Conservation (phyloP, 306 rosid species). For the Quercus berberidifolia region DNA sequence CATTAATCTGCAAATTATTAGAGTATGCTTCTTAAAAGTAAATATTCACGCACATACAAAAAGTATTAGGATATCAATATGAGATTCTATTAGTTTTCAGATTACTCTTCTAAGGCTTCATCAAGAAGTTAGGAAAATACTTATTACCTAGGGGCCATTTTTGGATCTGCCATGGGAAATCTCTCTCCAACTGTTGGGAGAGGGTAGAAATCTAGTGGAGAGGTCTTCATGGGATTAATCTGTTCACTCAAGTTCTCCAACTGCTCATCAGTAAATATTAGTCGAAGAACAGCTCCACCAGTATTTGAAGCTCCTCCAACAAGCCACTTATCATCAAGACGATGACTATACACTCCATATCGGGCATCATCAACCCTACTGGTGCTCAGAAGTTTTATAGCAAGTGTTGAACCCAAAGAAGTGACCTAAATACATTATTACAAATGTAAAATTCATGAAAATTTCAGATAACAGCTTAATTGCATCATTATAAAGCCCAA, state of each 20-base stretch:
- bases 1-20: not conserved
- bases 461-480: not conserved
- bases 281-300: constrained; percentile 85
- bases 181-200: constrained; percentile 78
- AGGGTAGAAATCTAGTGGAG: constrained; percentile 80
- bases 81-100: not conserved
- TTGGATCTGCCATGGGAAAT: constrained; percentile 80
- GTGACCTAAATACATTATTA: constrained; percentile 57
- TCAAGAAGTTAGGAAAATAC: constrained; percentile 5
- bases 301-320: constrained; percentile 99
- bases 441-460: not conserved
- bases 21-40: not conserved
- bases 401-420: constrained; percentile 95
- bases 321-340: constrained; percentile 95
- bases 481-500: not conserved
- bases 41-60: not conserved
- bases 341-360: constrained; percentile 95
- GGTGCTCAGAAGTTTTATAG: constrained; percentile 78
- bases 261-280: constrained; percentile 69
- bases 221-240: constrained; percentile 61
- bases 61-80: not conserved
- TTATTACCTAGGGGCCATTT: constrained; percentile 70
- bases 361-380: constrained; percentile 84
- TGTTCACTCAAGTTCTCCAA: constrained; percentile 64
- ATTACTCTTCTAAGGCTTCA: not conserved